These are phyloP conservation scores for Climacium dendroides DNA, from an alignment of 225 moss, liverwort and hornwort species.

Conservation along the genomic window DNA sequence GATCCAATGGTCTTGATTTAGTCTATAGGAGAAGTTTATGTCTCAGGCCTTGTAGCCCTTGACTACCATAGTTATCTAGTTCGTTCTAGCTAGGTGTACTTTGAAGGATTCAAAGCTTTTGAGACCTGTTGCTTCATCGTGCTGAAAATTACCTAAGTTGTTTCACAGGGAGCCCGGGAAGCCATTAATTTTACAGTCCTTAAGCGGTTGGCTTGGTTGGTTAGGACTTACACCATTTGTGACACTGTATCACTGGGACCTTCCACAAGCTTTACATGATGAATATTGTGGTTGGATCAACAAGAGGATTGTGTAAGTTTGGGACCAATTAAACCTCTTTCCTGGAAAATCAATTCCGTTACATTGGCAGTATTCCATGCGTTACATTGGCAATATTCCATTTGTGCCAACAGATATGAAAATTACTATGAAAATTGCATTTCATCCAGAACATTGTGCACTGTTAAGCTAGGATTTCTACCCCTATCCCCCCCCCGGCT, in stretches of 20 bases:
- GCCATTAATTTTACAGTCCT: neutral
- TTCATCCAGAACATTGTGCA: neutral
- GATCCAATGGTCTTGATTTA: neutral
- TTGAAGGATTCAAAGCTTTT: neutral
- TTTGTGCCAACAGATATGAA: neutral
- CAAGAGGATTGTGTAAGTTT: constrained; percentile 55
- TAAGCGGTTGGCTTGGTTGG: neutral
- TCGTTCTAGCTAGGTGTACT: neutral
- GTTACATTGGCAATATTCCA: too few relatives aligned
- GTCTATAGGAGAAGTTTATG: neutral
- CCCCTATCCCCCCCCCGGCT: neutral
- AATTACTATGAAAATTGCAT: neutral
- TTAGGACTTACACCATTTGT: constrained; percentile 58
- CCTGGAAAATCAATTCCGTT: neutral
- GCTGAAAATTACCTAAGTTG: neutral
- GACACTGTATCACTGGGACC: constrained; percentile 85
- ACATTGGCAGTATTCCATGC: neutral
- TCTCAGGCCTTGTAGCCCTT: neutral
- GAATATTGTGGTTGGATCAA: constrained; percentile 46
- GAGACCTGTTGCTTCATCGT: neutral
- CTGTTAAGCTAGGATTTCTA: neutral
- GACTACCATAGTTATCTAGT: neutral
- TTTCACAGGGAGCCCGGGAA: neutral
- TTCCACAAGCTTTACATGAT: constrained; percentile 60
- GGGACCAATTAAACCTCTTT: neutral